Conservation (phyloP, 768 basidiomycete genomes). For the Suillus alpinus region DNA sequence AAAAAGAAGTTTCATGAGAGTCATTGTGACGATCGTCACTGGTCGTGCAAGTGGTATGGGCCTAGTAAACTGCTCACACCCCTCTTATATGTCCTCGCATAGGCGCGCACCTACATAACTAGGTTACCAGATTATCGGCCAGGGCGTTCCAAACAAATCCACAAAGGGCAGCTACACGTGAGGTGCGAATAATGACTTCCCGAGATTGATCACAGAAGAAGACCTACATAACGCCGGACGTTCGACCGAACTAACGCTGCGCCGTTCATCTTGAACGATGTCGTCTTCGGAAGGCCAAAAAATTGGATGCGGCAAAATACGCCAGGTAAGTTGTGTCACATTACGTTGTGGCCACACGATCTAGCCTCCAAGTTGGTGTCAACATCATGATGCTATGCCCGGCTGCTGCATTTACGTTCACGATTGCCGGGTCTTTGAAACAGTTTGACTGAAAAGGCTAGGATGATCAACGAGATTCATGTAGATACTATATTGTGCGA, state of each 20-base stretch:
- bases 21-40: slow-evolving; percentile 14
- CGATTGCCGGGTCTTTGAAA: neutral
- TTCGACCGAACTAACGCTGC: neutral
- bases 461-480: neutral
- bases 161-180: neutral
- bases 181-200: neutral
- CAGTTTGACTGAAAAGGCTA: neutral
- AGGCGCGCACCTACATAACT: neutral
- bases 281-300: neutral
- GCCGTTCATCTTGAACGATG: neutral
- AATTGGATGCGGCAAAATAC: neutral
- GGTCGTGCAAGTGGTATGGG: neutral
- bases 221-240: neutral
- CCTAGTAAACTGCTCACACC: neutral
- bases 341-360: neutral
- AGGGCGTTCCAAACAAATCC: neutral
- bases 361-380: neutral
- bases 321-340: neutral
- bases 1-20: slow-evolving; percentile 17
- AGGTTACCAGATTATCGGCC: neutral
- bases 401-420: neutral
- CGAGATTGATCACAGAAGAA: slow-evolving; percentile 1
- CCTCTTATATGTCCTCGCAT: neutral
- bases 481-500: neutral
- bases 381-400: neutral